These are phyloP conservation scores for Botrytis medusae DNA, from an alignment of 2,329 filamentous ascomycete genomes.

Conservation along the genomic window DNA sequence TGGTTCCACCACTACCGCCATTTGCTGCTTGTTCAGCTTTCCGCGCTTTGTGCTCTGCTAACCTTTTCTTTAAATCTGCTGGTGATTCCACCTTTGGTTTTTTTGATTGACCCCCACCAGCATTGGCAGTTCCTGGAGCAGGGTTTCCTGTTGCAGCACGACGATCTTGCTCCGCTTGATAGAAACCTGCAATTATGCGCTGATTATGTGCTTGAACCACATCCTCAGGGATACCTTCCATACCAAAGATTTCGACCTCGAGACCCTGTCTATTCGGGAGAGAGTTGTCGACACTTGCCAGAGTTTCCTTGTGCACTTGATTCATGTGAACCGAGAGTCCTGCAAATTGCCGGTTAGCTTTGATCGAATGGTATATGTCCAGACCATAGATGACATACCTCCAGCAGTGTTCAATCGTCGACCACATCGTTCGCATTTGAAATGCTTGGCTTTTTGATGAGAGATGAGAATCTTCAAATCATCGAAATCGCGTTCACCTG, in stretches of 20 bases:
- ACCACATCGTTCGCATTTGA: constrained; percentile 91
- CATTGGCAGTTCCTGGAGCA: constrained; percentile 57
- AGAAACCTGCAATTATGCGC: constrained; percentile 80
- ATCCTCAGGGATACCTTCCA: constrained; percentile 93
- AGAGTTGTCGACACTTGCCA: constrained; percentile 87
- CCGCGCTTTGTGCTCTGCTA: constrained; percentile 74
- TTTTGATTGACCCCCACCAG: constrained; percentile 63
- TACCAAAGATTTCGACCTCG: constrained; percentile 95
- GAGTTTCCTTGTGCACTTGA: constrained; percentile 94
- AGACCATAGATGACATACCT: constrained; percentile 57
- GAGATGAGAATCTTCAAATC: constrained; percentile 95
- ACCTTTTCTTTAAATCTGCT: constrained; percentile 75
- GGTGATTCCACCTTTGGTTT: constrained; percentile 72
- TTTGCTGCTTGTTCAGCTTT: constrained; percentile 60
- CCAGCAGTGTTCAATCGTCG: constrained; percentile 90
- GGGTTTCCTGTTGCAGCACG: constrained; percentile 83
- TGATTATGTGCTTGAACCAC: constrained; percentile 81
- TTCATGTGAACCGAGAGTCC: constrained; percentile 96
- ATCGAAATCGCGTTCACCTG: constrained; percentile 92
- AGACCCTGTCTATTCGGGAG: constrained; percentile 81
- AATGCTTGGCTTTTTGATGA: constrained; percentile 99
- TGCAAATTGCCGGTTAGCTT: constrained; percentile 42
- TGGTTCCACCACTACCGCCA: constrained; percentile 56
- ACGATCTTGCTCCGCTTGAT: constrained; percentile 80
- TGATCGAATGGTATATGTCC: no score